Conservation (phyloP, 139 green algal species). For the Chlorella ohadii region DNA sequence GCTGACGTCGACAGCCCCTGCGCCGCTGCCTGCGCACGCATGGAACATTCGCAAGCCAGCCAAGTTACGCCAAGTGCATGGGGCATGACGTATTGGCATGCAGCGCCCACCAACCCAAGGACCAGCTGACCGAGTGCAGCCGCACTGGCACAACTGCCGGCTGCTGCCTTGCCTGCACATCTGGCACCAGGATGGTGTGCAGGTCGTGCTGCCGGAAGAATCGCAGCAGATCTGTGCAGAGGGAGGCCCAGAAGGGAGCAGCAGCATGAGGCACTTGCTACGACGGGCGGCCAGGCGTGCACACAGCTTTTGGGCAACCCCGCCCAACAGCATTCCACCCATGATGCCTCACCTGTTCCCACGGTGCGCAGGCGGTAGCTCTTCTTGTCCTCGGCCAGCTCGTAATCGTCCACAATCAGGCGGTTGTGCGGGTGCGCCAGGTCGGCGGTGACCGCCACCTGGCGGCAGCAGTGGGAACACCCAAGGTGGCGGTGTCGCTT, state of each 20-base stretch:
- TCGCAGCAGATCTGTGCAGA: conserved; percentile 1
- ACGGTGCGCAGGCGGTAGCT: conserved; percentile 44
- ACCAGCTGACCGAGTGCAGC: too few relatives aligned
- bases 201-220: conserved; percentile 42
- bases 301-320: background rate
- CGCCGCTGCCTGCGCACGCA: background rate
- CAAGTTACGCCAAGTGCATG: too few relatives aligned
- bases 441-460: conserved; percentile 56
- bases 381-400: conserved; percentile 6
- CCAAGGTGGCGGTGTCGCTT: too few relatives aligned
- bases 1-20: background rate
- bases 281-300: too few relatives aligned
- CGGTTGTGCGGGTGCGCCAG: conserved; percentile 46
- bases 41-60: too few relatives aligned
- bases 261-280: too few relatives aligned
- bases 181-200: conserved; percentile 39
- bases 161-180: conserved; percentile 25
- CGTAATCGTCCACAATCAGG: conserved; percentile 82
- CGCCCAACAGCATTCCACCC: too few relatives aligned
- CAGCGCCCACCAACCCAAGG: too few relatives aligned
- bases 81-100: too few relatives aligned
- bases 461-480: background rate
- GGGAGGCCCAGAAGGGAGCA: background rate
- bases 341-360: conserved; percentile 21
- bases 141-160: too few relatives aligned